Base-by-base conservation (phyloP, 768 basidiomycete species). In the Auriscalpium orientale region DNA sequence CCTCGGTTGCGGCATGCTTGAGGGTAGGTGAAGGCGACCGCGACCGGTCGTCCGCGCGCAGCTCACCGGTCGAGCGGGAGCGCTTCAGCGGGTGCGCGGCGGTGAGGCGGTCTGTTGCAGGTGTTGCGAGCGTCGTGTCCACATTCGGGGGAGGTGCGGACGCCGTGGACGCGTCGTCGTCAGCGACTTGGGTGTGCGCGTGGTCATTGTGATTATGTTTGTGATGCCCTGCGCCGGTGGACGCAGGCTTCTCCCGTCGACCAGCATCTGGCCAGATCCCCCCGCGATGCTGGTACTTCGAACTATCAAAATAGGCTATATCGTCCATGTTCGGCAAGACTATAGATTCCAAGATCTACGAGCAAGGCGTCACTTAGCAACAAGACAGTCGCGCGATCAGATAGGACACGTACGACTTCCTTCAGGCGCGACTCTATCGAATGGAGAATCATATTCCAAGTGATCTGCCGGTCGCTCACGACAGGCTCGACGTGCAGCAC, bases 281-380 rank as follows among this genome's bases (percentile, higher is more conserved):
- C 46, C 95, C 95, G 38, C 95, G 84, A 56, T 80, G 84, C 51
- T 66, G 63, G 63, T 80, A 85, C 2, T 66, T 63, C 3, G 65
- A 65, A 37, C 88, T 95, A 68, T 97, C 89, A 67, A 95, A 98
- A 78, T 94, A 98, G 12, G 94, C 79, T 57, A 98, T 89, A 65
- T 99, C 97, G 68, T 99, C 97, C 93, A 98, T 97, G 71, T 97
- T 91, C 6, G 97, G 97, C 68, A 95, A 73, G 18, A 99, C 97
- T 18, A 98, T 81, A 0, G 94, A 94, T 62, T 99, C 95, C 63
- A 83, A 80, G 56, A 98, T 90, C 95, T 98, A 64, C 40, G 44
- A 37, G 18, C 28, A 28, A 28, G 28, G 28, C 28, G 28, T 28
- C 28, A 28, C 28, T 28, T 5, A 28, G 28, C 28, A 28, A 28